phyloP scores from a whole-genome alignment of 75 land plant species.

The Cunninghamia lanceolata region DNA sequence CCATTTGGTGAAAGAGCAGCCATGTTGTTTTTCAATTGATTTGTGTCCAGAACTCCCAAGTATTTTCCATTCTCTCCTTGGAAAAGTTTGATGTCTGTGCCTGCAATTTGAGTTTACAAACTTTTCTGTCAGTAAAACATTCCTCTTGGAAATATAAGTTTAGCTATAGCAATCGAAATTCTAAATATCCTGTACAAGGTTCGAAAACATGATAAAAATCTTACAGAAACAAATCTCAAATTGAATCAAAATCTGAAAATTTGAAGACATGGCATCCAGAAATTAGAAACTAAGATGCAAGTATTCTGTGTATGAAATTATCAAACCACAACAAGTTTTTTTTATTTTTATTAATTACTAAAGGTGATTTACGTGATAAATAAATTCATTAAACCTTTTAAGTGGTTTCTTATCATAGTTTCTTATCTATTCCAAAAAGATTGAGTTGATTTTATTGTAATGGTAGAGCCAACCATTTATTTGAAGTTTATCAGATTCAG shows the following conservation, averaged over 20 bases:
- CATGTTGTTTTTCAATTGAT: conserved; percentile 94
- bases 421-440: background rate
- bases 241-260: background rate
- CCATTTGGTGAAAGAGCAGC: conserved; percentile 93
- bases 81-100: conserved; percentile 93
- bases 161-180: background rate
- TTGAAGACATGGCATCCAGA: background rate
- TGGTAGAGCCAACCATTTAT: background rate
- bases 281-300: background rate
- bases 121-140: background rate
- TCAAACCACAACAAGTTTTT: background rate
- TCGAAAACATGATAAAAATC: background rate
- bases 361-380: background rate
- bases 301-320: background rate
- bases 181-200: background rate
- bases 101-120: conserved; percentile 27
- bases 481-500: background rate
- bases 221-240: background rate
- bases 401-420: background rate
- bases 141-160: background rate
- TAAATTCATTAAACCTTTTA: background rate
- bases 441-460: conserved; percentile 2
- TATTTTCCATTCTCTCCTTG: conserved; percentile 78
- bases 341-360: background rate
- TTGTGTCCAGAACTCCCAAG: conserved; percentile 81